Conservation (phyloP, 805 yeast genomes). For the Candida ulmi region DNA sequence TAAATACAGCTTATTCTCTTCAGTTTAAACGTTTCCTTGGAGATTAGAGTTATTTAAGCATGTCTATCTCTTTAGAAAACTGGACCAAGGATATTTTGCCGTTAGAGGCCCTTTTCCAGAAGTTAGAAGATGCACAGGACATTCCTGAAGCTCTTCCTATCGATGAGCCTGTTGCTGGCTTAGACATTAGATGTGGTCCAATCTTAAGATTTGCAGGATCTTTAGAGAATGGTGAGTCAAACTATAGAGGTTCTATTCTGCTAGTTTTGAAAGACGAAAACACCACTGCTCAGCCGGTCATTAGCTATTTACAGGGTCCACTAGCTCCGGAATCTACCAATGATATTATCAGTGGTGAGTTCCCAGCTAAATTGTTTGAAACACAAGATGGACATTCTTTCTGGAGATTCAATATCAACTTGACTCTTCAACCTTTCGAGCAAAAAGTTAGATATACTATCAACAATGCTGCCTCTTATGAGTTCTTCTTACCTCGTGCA, state of each 20-base stretch:
- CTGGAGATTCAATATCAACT: slow-evolving; percentile 57
- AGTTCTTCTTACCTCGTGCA: slow-evolving; percentile 64
- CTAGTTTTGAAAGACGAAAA: slow-evolving; percentile 42
- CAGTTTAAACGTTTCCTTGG: no score
- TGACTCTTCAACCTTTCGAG: slow-evolving; percentile 43
- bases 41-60: no score
- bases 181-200: slow-evolving; percentile 70
- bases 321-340: slow-evolving; percentile 9
- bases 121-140: slow-evolving; percentile 6
- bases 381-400: slow-evolving; percentile 46
- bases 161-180: slow-evolving; percentile 16
- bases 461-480: slow-evolving; percentile 43
- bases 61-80: background rate
- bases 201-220: slow-evolving; percentile 62
- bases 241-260: slow-evolving; percentile 66
- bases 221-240: slow-evolving; percentile 39
- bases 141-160: slow-evolving; percentile 8
- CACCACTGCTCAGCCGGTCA: slow-evolving; percentile 31
- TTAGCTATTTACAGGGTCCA: slow-evolving; percentile 24
- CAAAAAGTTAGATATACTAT: slow-evolving; percentile 61
- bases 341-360: slow-evolving; percentile 33
- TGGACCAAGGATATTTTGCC: slow-evolving; percentile 2
- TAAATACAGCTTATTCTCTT: no score
- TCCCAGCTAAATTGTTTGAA: slow-evolving; percentile 40
- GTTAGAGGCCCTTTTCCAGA: slow-evolving; percentile 1